Evolutionary conservation across 345 rosid genomes (phyloP), one percentile per base, ranked within the genome.

Genomic region (Zanthoxylum bungeanum): DNA sequence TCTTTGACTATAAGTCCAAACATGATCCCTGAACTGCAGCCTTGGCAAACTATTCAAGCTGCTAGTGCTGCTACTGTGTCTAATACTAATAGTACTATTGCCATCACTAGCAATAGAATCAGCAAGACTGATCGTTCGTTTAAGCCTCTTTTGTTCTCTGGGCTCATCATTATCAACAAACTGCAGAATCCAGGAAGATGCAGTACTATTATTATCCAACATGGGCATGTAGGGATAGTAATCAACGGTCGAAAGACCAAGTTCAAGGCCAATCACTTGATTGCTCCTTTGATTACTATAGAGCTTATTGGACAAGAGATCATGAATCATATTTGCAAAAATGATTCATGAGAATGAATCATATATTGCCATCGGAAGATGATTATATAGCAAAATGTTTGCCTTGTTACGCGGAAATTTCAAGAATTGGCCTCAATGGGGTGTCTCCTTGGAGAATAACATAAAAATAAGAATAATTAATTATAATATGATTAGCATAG

Each of bases 11-110:
- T 80, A 85, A 37, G 75, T 76, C 85, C 77, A 55, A 31, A 87
- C 62, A 68, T 87, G 88, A 69, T 87, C 87, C 56, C 89, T 56
- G 75, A 88, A 80, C 21, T 77, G 82, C 6, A 61, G 77, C 70
- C 58, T 76, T 9, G 75, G 57, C 57, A 70, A 33, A 66, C 74
- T 77, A 36, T 31, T 76, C 44, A 81, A 70, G 77, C 79, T 83
- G 66, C 50, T 53, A 9, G 30, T 70, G 74, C 88, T 82, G 71
- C 73, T 69, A 47, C 72, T 77, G 40, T 82, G 74, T 70, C 80
- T 64, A 19, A 77, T 64, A 62, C 76, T 44, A 60, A 75, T 22
- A 34, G 33, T 59, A 9, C 70, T 5, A 19, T 12, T 60, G 24
- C 47, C 39, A 24, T 42, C 37, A 34, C 84, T 72, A 5, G 69